These are phyloP conservation scores for Coemansia umbellata DNA, from an alignment of 192 early-diverging fungal genomes.

Conservation along the genomic window DNA sequence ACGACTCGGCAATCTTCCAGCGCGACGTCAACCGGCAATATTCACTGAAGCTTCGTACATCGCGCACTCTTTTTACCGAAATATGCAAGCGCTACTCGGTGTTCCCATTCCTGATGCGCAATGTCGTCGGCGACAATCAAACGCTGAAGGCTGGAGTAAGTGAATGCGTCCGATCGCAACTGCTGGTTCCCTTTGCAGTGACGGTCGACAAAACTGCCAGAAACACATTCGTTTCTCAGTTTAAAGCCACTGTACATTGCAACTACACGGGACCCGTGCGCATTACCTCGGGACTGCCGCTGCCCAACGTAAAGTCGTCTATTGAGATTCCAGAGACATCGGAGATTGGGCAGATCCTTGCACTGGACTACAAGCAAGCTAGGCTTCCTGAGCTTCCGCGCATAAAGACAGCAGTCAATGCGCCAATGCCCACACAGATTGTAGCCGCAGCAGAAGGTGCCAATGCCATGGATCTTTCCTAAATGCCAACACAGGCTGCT, in stretches of 20 bases:
- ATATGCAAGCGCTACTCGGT: conserved; percentile 60
- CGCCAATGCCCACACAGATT: conserved; percentile 12
- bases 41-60: conserved; percentile 65
- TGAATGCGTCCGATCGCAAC: conserved; percentile 60
- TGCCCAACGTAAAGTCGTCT: conserved; percentile 78
- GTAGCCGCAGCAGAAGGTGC: neutral
- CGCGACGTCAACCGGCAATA: conserved; percentile 72
- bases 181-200: conserved; percentile 64
- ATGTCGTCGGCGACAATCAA: conserved; percentile 17
- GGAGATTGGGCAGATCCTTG: conserved; percentile 43
- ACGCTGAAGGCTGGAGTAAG: conserved; percentile 59
- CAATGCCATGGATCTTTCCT: conserved; percentile 28
- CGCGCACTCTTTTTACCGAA: conserved; percentile 57
- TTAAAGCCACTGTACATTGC: conserved; percentile 68
- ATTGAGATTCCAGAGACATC: conserved; percentile 53
- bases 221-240: conserved; percentile 63
- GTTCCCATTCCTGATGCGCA: conserved; percentile 72
- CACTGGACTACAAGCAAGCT: conserved; percentile 27
- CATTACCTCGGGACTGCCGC: conserved; percentile 57
- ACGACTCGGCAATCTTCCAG: conserved; percentile 61
- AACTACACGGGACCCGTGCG: conserved; percentile 60
- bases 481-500: neutral
- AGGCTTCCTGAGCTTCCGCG: conserved; percentile 40
- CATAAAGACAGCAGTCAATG: conserved; percentile 26
- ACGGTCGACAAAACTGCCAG: conserved; percentile 52